phyloP scores from a whole-genome alignment of 2,329 filamentous ascomycete genomes.

The Tothia fuscella region DNA sequence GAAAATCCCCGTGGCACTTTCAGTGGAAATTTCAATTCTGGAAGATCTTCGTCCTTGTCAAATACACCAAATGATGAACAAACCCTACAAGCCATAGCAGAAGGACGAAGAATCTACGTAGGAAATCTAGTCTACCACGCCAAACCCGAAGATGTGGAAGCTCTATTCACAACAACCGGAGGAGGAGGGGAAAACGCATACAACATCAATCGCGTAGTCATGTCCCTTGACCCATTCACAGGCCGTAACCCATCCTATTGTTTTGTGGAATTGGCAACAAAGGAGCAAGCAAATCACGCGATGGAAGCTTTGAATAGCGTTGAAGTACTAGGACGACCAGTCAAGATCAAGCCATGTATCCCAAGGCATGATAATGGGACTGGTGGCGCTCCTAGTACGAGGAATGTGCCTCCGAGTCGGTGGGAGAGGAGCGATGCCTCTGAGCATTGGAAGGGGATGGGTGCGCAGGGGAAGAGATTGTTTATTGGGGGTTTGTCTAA shows the following conservation, averaged over 20 bases:
- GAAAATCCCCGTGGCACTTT: too few relatives aligned
- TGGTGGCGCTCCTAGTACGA: neutral
- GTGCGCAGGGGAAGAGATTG: neutral
- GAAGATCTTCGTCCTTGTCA: too few relatives aligned
- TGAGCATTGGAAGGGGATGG: neutral
- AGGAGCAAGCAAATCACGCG: conserved; percentile 36
- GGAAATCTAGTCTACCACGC: neutral
- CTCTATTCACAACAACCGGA: neutral
- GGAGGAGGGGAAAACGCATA: neutral
- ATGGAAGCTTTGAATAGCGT: neutral
- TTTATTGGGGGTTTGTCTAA: neutral
- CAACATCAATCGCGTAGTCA: conserved; percentile 44
- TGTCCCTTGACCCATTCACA: conserved; percentile 56
- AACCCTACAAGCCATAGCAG: neutral
- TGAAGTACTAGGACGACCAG: neutral
- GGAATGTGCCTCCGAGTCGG: too few relatives aligned
- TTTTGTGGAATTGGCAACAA: conserved; percentile 54
- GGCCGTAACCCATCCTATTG: conserved; percentile 62
- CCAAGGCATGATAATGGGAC: neutral
- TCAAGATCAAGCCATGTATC: neutral
- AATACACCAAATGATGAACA: too few relatives aligned
- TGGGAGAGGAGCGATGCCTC: neutral
- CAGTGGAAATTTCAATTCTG: too few relatives aligned
- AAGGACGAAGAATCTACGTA: neutral
- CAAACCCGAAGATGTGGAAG: neutral